A percentile compares a stretch with the other conserved stretches of the same genome.
Conservation (phyloP, 1,284 basidiomycete species). For the Puccinia brachypodii region DNA sequence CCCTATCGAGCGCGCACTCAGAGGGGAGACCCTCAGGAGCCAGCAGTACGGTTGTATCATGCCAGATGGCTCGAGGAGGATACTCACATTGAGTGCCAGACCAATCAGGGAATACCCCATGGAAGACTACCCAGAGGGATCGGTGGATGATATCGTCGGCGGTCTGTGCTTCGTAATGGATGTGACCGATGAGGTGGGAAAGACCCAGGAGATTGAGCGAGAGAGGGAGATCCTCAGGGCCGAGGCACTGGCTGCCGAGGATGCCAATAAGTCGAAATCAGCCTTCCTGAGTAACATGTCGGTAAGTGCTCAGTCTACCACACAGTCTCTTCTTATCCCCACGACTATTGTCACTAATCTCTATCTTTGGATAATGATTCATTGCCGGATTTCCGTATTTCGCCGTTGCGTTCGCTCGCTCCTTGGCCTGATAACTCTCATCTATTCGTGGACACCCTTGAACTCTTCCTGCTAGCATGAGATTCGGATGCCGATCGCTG, state of each 20-base stretch:
- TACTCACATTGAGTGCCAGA: conserved; percentile 22
- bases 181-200: conserved; percentile 1
- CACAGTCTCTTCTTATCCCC: not conserved
- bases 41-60: conserved; percentile 37
- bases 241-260: conserved; percentile 21
- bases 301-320: conserved; percentile 9
- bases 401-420: too few relatives aligned
- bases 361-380: too few relatives aligned
- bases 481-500: conserved; percentile 56
- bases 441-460: not conserved
- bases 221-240: conserved; percentile 25
- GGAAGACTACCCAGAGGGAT: not conserved
- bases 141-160: conserved; percentile 15
- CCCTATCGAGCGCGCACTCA: conserved; percentile 26
- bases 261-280: conserved; percentile 28
- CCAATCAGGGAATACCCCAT: conserved; percentile 13
- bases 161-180: conserved; percentile 18
- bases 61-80: conserved; percentile 8
- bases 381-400: too few relatives aligned
- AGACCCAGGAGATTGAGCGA: not conserved
- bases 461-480: conserved; percentile 51
- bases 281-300: conserved; percentile 40
- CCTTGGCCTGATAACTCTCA: not conserved
- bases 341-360: not conserved
- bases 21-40: not conserved